Conservation (phyloP, 2,329 filamentous ascomycete genomes). For the Boeremia lycopersici region DNA sequence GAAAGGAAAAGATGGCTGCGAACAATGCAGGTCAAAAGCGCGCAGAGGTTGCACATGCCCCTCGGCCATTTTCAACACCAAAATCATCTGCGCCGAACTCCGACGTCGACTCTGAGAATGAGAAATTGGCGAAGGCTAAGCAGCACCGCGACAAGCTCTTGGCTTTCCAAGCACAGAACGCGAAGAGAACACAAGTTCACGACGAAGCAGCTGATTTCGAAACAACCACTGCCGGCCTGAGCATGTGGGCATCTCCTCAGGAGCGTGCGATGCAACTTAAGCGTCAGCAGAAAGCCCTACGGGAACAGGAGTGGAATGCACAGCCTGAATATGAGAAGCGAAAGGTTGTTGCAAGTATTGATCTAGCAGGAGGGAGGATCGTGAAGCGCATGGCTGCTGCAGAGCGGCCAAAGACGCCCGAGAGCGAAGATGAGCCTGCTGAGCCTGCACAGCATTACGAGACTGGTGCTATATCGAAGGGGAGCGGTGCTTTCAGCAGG, state of each 20-base stretch:
- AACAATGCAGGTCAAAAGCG: constrained; percentile 74
- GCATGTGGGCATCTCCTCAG: constrained; percentile 83
- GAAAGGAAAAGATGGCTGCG: constrained; percentile 81
- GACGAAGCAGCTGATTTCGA: constrained; percentile 83
- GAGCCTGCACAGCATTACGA: constrained; percentile 36
- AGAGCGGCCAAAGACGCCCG: constrained; percentile 61
- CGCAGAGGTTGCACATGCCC: constrained; percentile 67
- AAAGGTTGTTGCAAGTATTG: constrained; percentile 81
- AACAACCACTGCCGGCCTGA: constrained; percentile 64
- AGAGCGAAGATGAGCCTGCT: constrained; percentile 57
- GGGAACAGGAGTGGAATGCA: constrained; percentile 86
- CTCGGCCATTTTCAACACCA: constrained; percentile 62
- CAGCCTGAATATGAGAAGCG: constrained; percentile 89
- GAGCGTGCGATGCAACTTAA: constrained; percentile 84
- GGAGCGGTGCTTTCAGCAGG: constrained; percentile 66
- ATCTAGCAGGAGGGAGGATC: constrained; percentile 77
- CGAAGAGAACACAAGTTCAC: constrained; percentile 79
- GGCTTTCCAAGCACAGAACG: constrained; percentile 84
- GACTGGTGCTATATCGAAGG: constrained; percentile 28
- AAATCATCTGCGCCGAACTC: constrained; percentile 45
- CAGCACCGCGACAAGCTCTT: constrained; percentile 83
- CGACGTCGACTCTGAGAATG: constrained; percentile 55
- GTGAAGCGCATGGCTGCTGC: constrained; percentile 70
- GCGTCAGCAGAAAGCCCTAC: constrained; percentile 79
- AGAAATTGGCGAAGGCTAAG: constrained; percentile 71